phyloP scores from a whole-genome alignment of 208 protist genomes.

The Phytomonas sp. region DNA sequence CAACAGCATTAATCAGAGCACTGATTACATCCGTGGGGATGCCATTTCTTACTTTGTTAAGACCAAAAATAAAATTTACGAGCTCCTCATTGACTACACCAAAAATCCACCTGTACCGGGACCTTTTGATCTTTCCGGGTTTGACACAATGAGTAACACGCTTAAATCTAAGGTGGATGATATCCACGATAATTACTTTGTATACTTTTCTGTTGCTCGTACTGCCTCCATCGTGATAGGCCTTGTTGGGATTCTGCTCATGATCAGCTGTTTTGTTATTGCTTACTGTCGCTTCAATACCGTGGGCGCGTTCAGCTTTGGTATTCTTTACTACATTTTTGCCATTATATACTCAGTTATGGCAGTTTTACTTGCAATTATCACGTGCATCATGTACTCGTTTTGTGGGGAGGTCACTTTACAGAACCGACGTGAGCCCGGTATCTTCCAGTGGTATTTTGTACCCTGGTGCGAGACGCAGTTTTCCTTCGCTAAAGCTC shows the following conservation, averaged over 20 bases:
- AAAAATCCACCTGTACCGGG: conserved; percentile 15
- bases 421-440: conserved; percentile 57
- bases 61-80: conserved; percentile 22
- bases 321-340: conserved; percentile 54
- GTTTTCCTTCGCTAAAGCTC: conserved; percentile 32
- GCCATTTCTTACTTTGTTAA: conserved; percentile 42
- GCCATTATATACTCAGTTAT: conserved; percentile 51
- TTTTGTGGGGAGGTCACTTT: conserved; percentile 49
- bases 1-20: conserved; percentile 15
- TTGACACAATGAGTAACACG: conserved; percentile 27
- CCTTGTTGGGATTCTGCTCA: conserved; percentile 36
- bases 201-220: conserved; percentile 45
- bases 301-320: conserved; percentile 29
- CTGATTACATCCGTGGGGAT: conserved; percentile 24
- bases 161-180: conserved; percentile 22
- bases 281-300: conserved; percentile 35
- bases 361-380: conserved; percentile 46
- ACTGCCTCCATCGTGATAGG: conserved; percentile 50
- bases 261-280: conserved; percentile 52
- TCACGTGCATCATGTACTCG: conserved; percentile 29
- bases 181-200: conserved; percentile 39
- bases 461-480: conserved; percentile 51
- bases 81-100: conserved; percentile 32
- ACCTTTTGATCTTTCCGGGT: conserved; percentile 23
- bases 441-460: conserved; percentile 71